Evolutionary conservation across 257 asterid genomes (phyloP).

Genomic region (Orobanche coerulescens): DNA sequence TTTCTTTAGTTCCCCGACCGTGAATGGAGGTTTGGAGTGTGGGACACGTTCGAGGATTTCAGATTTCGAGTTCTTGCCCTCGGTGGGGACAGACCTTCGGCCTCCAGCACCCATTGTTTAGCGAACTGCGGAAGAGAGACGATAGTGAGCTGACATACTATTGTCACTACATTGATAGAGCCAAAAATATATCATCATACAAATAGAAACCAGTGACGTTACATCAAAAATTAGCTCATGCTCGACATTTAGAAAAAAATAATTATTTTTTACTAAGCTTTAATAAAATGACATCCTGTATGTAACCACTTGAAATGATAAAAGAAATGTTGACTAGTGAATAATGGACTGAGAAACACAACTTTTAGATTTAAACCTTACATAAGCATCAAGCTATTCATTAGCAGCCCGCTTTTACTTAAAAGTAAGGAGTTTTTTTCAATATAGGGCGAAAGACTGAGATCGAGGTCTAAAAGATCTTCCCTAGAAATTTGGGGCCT

Average conservation of each 20-base stretch:
- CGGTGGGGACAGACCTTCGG: conserved; percentile 50
- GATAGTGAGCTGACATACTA: neutral
- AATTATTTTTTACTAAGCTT: neutral
- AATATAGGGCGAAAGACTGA: no score
- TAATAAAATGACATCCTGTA: neutral
- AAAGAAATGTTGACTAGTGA: neutral
- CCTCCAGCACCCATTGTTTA: conserved; percentile 71
- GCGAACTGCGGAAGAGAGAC: conserved; percentile 32
- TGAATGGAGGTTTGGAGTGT: conserved; percentile 61
- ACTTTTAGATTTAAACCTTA: neutral
- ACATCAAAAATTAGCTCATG: neutral
- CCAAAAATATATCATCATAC: no score
- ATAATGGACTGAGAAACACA: neutral
- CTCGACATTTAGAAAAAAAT: neutral
- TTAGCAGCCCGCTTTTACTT: neutral
- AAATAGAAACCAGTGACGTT: neutral
- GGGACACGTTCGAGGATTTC: conserved; percentile 51
- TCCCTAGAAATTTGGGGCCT: no score
- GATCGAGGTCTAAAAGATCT: no score
- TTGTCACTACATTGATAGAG: no score
- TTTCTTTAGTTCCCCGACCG: conserved; percentile 64
- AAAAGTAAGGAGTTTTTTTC: no score
- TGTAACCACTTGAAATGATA: conserved; percentile 4
- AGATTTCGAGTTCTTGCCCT: conserved; percentile 37
- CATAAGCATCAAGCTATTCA: neutral